Conservation (phyloP, 1,284 basidiomycete genomes). For the Grifola frondosa region DNA sequence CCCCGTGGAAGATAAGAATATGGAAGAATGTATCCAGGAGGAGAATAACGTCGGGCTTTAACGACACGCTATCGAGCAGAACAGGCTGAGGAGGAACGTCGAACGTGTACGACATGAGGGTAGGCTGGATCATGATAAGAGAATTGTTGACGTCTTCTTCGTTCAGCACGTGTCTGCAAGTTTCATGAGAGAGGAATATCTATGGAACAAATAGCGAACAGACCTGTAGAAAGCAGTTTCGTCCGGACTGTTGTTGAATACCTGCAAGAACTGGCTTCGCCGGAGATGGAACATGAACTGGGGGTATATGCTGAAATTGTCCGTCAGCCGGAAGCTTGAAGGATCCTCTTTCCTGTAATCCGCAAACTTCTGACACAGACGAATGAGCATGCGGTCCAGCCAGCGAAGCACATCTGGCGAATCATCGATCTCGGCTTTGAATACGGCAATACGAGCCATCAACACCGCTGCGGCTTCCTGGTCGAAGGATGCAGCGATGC, state of each 20-base stretch:
- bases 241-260: constrained; percentile 99
- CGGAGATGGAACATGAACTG: constrained; percentile 99
- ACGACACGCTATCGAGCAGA: constrained; percentile 95
- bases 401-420: constrained; percentile 95
- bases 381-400: constrained; percentile 98
- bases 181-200: constrained; percentile 8
- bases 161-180: constrained; percentile 85
- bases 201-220: constrained; percentile 20
- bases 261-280: constrained; percentile 97
- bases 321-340: constrained; percentile 87
- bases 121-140: constrained; percentile 99
- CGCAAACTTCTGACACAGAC: constrained; percentile 98
- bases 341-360: constrained; percentile 99
- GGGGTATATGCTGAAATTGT: constrained; percentile 99
- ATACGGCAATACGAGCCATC: constrained; percentile 98
- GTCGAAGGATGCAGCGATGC: constrained; percentile 93
- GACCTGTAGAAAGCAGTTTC: constrained; percentile 98
- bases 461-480: constrained; percentile 98
- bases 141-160: constrained; percentile 99
- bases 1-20: constrained; percentile 98
- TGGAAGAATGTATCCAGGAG: constrained; percentile 99
- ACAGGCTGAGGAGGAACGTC: constrained; percentile 91
- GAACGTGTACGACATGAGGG: constrained; percentile 98
- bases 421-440: constrained; percentile 99
- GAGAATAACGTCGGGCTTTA: constrained; percentile 95